Evolutionary conservation across 768 basidiomycete species (phyloP).

Genomic region (Scleroderma bovista): DNA sequence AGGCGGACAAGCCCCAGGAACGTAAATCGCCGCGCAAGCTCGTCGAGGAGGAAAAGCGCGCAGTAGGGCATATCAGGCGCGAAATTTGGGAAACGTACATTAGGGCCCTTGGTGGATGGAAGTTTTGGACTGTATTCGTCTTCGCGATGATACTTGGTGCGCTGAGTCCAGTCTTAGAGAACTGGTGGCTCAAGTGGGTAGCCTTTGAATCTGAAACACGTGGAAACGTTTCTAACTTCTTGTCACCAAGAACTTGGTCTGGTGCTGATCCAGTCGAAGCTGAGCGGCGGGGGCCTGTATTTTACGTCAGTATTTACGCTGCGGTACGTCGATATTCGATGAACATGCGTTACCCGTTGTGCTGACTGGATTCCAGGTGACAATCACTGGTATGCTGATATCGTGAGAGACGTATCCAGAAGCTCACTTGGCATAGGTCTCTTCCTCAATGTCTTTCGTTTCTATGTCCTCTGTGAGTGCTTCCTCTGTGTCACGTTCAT

Average conservation of each 20-base stretch:
- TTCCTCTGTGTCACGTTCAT: neutral
- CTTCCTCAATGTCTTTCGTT: conserved; percentile 55
- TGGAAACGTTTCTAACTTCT: conserved; percentile 12
- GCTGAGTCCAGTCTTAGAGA: conserved; percentile 62
- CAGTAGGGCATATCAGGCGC: conserved; percentile 60
- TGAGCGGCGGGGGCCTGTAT: conserved; percentile 37
- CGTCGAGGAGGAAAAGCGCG: conserved; percentile 79
- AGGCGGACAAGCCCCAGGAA: conserved; percentile 29
- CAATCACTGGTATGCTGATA: conserved; percentile 27
- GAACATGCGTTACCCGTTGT: conserved; percentile 8
- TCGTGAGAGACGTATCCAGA: neutral
- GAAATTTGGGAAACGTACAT: conserved; percentile 65
- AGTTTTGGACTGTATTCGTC: conserved; percentile 55
- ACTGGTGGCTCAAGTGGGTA: conserved; percentile 59
- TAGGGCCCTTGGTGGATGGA: conserved; percentile 41
- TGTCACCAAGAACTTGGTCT: conserved; percentile 49
- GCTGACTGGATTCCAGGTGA: conserved; percentile 30
- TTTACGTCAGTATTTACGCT: conserved; percentile 59
- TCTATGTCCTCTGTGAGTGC: conserved; percentile 64
- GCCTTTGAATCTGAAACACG: neutral
- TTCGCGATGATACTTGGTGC: conserved; percentile 51
- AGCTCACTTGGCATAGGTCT: conserved; percentile 35
- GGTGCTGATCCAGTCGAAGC: conserved; percentile 39
- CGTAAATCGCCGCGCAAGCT: conserved; percentile 73
- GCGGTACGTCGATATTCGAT: conserved; percentile 32